phyloP scores from a whole-genome alignment of 108 stramenopile genomes.

The Cyclostephanos invisitatus region DNA sequence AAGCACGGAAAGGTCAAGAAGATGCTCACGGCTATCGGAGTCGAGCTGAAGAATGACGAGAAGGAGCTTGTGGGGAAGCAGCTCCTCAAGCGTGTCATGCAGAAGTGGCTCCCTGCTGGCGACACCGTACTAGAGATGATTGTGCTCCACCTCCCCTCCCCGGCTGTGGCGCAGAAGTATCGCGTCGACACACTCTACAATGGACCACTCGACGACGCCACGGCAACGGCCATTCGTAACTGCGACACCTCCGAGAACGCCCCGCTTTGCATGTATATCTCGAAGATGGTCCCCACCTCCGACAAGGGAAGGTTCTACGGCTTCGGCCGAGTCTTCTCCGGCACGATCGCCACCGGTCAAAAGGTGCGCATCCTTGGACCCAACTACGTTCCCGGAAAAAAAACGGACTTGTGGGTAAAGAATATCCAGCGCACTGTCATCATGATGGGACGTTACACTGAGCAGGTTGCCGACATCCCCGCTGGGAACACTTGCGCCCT shows the following conservation, averaged over 20 bases:
- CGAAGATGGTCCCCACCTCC: conserved; percentile 99
- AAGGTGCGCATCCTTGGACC: conserved; percentile 99
- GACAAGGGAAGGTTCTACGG: conserved; percentile 99
- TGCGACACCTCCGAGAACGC: conserved; percentile 96
- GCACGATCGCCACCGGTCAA: conserved; percentile 98
- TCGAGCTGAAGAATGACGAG: conserved; percentile 95
- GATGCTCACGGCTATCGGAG: conserved; percentile 99
- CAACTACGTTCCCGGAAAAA: conserved; percentile 99
- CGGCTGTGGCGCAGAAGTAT: conserved; percentile 94
- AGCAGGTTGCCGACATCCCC: conserved; percentile 98
- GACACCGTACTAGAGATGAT: conserved; percentile 99
- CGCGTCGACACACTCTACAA: conserved; percentile 98
- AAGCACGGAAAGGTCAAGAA: conserved; percentile 98
- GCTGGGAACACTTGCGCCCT: conserved; percentile 99
- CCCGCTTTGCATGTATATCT: conserved; percentile 99
- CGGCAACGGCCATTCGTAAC: conserved; percentile 96
- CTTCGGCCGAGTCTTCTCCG: conserved; percentile 99
- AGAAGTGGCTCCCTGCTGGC: conserved; percentile 99
- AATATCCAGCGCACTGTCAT: conserved; percentile 99
- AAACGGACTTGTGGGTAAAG: conserved; percentile 99
- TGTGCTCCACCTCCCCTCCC: conserved; percentile 99
- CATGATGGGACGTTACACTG: conserved; percentile 99
- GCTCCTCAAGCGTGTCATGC: conserved; percentile 99
- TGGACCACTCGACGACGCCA: conserved; percentile 98
- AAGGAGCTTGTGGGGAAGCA: conserved; percentile 97